phyloP scores from a whole-genome alignment of 345 rosid species.

The Gossypium stocksii region DNA sequence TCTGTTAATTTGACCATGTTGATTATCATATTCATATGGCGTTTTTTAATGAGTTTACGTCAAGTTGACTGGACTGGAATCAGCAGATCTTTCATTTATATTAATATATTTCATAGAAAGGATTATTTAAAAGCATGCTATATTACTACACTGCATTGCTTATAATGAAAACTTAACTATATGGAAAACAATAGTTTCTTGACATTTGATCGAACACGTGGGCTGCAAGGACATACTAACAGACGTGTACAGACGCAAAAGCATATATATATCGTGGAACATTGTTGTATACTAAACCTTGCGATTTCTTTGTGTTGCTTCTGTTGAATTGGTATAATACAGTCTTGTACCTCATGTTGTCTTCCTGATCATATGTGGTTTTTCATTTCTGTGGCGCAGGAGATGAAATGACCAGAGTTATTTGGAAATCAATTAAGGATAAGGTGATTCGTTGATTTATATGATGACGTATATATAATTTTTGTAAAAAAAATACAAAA shows the following conservation, averaged over 20 bases:
- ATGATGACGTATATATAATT: neutral
- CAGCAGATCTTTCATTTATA: conserved; percentile 2
- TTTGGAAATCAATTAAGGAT: conserved; percentile 94
- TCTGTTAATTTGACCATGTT: neutral
- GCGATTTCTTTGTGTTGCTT: neutral
- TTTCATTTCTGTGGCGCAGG: conserved; percentile 42
- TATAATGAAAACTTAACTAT: neutral
- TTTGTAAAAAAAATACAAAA: neutral
- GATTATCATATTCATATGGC: neutral
- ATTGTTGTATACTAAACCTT: neutral
- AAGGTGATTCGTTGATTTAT: conserved; percentile 48
- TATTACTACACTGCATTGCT: neutral
- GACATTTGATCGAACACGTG: neutral
- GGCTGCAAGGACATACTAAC: neutral
- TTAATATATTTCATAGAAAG: neutral
- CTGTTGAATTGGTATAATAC: neutral
- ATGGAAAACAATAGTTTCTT: neutral
- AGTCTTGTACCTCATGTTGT: neutral
- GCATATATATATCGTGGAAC: neutral
- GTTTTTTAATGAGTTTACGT: neutral
- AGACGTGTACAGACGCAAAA: too few relatives aligned
- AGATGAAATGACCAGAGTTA: conserved; percentile 95
- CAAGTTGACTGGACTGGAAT: neutral
- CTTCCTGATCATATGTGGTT: conserved; percentile 3
- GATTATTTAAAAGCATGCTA: neutral